A percentile compares a stretch with the other conserved stretches of the same genome.
Conservation (phyloP, 1,284 basidiomycete species). For the Bjerkandera adusta region DNA sequence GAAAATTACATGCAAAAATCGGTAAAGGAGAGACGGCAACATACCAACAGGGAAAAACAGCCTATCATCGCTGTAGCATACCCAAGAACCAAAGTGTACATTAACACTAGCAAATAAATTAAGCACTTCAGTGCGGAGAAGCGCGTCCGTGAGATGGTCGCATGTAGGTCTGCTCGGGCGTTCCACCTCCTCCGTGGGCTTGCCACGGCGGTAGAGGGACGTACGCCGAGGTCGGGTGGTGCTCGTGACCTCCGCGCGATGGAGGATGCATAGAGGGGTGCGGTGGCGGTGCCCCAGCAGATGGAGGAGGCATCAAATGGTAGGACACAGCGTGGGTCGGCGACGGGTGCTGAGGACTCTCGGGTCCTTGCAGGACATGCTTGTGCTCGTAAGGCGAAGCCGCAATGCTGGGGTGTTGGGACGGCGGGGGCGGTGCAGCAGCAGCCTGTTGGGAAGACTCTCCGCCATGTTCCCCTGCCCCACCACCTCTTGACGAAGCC, state of each 20-base stretch:
- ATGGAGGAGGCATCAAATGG: slow-evolving; percentile 26
- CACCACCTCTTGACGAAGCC: slow-evolving; percentile 47
- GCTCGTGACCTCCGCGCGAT: slow-evolving; percentile 22
- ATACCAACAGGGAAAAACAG: no score
- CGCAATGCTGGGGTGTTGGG: slow-evolving; percentile 1
- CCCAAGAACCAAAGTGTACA: no score
- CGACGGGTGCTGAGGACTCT: slow-evolving; percentile 16
- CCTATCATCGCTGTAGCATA: no score
- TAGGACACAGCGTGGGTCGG: slow-evolving; percentile 26
- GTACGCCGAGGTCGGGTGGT: slow-evolving; percentile 15
- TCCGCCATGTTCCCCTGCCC: slow-evolving; percentile 17
- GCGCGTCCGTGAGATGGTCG: slow-evolving; percentile 42
- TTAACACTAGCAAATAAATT: slow-evolving; percentile 3
- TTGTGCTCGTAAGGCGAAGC: slow-evolving; percentile 10
- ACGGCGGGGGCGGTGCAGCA: background rate
- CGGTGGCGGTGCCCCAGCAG: slow-evolving; percentile 7
- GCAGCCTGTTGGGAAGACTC: slow-evolving; percentile 3
- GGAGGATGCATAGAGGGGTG: slow-evolving; percentile 43
- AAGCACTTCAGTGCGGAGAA: slow-evolving; percentile 35
- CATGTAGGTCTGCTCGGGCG: slow-evolving; percentile 4
- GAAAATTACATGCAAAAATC: no score
- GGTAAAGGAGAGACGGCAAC: no score
- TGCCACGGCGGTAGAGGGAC: slow-evolving; percentile 50
- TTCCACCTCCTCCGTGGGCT: slow-evolving; percentile 22
- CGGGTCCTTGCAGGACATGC: slow-evolving; percentile 20